Evolutionary conservation across 352 stramenopile species (phyloP).

Genomic region (Globisporangium okanoganense): DNA sequence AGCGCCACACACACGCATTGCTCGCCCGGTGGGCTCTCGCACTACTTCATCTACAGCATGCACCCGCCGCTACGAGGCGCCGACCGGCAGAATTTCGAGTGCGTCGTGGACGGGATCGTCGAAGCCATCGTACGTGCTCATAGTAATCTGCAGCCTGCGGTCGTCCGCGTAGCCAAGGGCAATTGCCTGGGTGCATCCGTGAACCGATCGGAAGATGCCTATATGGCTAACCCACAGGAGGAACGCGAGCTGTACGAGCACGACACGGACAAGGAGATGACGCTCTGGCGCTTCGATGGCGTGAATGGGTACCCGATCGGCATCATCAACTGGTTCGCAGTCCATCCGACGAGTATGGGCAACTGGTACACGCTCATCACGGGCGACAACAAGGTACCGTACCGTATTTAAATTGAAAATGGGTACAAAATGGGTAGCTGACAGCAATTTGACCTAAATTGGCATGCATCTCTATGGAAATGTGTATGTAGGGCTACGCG

Average conservation of each 20-base stretch:
- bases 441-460: background rate
- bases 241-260: constrained; percentile 77
- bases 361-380: constrained; percentile 93
- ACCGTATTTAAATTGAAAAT: background rate
- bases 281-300: constrained; percentile 83
- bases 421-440: background rate
- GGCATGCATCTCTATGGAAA: too few relatives aligned
- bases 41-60: constrained; percentile 91
- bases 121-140: constrained; percentile 77
- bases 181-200: constrained; percentile 78
- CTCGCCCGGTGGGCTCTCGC: constrained; percentile 84
- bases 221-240: constrained; percentile 81
- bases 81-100: constrained; percentile 86
- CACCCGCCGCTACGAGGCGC: constrained; percentile 70
- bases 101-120: constrained; percentile 87
- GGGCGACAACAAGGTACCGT: constrained; percentile 87
- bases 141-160: constrained; percentile 58
- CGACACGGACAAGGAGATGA: constrained; percentile 93
- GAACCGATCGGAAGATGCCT: constrained; percentile 88
- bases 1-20: constrained; percentile 92
- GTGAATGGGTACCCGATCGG: constrained; percentile 79
- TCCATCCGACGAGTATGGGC: constrained; percentile 92
- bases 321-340: constrained; percentile 93
- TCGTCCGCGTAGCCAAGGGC: constrained; percentile 59
- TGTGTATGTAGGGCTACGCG: constrained; percentile 70